Base-by-base conservation (phyloP, 495 filamentous ascomycete genomes). In the Alectoria sarmentosa region DNA sequence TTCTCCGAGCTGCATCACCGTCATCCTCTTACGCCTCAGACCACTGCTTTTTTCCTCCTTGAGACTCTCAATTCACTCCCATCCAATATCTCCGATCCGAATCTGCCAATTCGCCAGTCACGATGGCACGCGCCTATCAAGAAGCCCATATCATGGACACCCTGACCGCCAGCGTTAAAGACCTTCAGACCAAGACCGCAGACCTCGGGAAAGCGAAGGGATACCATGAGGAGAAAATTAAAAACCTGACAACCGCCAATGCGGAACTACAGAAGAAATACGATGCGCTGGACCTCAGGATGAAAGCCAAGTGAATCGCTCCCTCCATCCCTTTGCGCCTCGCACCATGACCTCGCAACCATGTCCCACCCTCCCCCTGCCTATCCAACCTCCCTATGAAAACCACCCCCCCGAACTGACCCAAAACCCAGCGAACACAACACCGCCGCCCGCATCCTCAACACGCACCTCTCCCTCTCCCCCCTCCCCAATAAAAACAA, bases 101-200 rank as follows among this genome's bases (percentile, higher is more conserved):
- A 11, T 23, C 37, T 28, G 3, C 28, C n/a, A 48, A 65, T 36
- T 4, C 15, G 2, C 37, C 10, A 36, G 26, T n/a, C 58, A 55
- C 10, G 30, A 69, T 69, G 67, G 67, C 67, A 23, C 67, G 67
- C 49, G 63, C 63, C 28, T 69, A 69, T 38, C 67, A 69, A 60
- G 67, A 69, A 63, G 41, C 63, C 59, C 67, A 69, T 28, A 63
- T 69, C 6, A 15, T 69, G 41, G 67, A 69, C 9, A 66, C 32
- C 26, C 63, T 69, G 11, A 42, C 63, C 21, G 49, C 63, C 21
- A 60, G 17, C 44, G 59, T 65, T 17, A 69, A 66, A 52, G 21
- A 36, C 9, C 41, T 69, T 2, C 67, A 69, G 37, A 14, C 49
- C 34, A 59, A 65, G 41, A 54, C 60, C 28, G 39, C 49, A 38